Base-by-base conservation (phyloP, 768 basidiomycete species). In the Cantharellus anzutake region DNA sequence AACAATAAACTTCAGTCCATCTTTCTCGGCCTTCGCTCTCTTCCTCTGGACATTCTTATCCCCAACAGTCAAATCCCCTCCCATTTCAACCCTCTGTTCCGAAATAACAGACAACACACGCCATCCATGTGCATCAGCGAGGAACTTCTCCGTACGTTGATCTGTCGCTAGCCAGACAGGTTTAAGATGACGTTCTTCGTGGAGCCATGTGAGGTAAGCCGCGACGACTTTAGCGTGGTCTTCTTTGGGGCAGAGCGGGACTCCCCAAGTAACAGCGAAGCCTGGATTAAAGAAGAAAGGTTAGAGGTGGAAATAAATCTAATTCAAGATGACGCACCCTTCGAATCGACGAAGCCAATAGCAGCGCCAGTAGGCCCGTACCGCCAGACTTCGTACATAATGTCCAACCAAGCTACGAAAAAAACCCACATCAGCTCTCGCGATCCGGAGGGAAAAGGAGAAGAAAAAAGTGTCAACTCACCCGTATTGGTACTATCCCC, bases 91-190 rank as follows among this genome's bases (percentile, higher is more conserved):
- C 60, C 80, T 83, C 57, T 48, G 44, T 48, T 48, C 44, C 44
- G 44, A 48, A 11, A 29, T 48, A 29, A 48, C 44, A 11, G 75
- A 74, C 50, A 84, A 72, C 3, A 76, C 75, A 59, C 75, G 73
- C 83, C 82, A 84, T 0, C 73, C 71, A 62, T 78, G 73, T 42
- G 69, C 63, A n/a, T 70, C 69, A 5, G 67, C 75, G 55, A 84
- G 74, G 4, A 79, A 66, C 50, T 74, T 68, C 64, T 82, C 80
- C 7, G 79, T 72, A 11, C 74, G 70, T 41, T 69, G 67, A 63
- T 79, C 77, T 14, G 83, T 74, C 67, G 80, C 81, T 42, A 75
- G 75, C 77, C 81, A 84, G 48, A 84, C 71, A 1, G 75, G 77
- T 60, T 73, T 77, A 34, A 82, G 68, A 41, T 70, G 67, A 60